Percentiles rank a stretch among this genome's conserved stretches.
These are phyloP conservation scores for Globomyces pollinis-pini DNA, from an alignment of 192 early-diverging fungal species.

Conservation along the genomic window DNA sequence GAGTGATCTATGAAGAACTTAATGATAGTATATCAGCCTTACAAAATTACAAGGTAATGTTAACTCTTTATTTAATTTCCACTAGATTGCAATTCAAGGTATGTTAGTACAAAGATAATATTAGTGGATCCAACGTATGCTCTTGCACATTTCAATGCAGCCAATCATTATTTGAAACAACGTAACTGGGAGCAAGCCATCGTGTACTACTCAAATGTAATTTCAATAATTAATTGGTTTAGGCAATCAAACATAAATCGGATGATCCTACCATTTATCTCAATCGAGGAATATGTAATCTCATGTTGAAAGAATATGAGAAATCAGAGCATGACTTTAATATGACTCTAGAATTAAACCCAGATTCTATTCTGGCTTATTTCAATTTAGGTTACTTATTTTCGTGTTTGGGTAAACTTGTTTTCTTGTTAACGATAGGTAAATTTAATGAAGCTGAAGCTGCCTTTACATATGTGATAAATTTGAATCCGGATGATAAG, in stretches of 20 bases:
- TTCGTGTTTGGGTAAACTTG: neutral
- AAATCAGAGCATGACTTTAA: neutral
- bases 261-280: conserved; percentile 23
- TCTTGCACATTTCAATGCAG: conserved; percentile 42
- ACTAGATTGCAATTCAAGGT: conserved; percentile 26
- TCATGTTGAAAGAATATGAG: conserved; percentile 18
- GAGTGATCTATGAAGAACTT: conserved; percentile 41
- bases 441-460: conserved; percentile 34
- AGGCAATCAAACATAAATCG: conserved; percentile 29
- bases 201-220: conserved; percentile 25
- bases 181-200: conserved; percentile 37
- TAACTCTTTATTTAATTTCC: neutral
- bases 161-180: conserved; percentile 44
- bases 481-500: conserved; percentile 27
- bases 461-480: conserved; percentile 34
- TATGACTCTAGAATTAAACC: neutral
- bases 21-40: conserved; percentile 39
- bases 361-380: neutral
- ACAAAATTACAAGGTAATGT: conserved; percentile 46
- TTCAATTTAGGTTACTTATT: neutral
- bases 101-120: no score
- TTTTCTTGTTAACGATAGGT: conserved; percentile 8
- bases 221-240: neutral
- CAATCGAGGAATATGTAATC: conserved; percentile 42
- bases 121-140: conserved; percentile 38